Percentiles rank a stretch among this genome's conserved stretches.
Conservation (phyloP, 176 grass and related monocot genomes). For the Poa pratensis region DNA sequence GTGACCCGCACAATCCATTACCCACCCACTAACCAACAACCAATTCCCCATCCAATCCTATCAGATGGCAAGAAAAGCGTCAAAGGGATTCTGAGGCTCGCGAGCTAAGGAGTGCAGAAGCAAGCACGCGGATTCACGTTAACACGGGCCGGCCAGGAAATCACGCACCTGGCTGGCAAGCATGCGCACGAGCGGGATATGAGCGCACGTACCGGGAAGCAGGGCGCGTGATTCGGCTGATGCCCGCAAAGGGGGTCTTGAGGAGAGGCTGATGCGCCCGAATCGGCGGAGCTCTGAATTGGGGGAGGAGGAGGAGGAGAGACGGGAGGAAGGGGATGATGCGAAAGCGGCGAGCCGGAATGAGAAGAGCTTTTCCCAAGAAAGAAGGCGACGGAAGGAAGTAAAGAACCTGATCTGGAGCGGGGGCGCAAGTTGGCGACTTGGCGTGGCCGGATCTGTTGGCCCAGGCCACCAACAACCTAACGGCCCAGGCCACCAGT, state of each 20-base stretch:
- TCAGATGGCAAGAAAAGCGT: not conserved
- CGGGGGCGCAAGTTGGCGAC: constrained; percentile 2
- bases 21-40: not conserved
- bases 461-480: not conserved
- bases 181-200: not conserved
- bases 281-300: constrained; percentile 17
- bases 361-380: not conserved
- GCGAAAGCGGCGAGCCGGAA: constrained; percentile 10
- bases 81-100: not conserved
- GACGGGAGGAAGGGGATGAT: not conserved
- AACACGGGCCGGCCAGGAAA: not conserved
- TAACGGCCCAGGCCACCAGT: not conserved
- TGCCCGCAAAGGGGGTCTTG: not conserved
- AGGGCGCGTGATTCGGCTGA: not conserved
- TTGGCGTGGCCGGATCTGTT: constrained; percentile 16
- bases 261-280: not conserved
- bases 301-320: not conserved
- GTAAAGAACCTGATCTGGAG: constrained; percentile 21
- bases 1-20: not conserved
- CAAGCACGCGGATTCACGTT: not conserved
- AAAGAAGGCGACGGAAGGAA: constrained; percentile 10
- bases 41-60: not conserved
- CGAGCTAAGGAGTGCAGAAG: not conserved
- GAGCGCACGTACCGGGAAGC: not conserved
- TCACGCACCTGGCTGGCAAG: not conserved